phyloP scores from a whole-genome alignment of 164 flowering plant species.

The Annona cherimola region DNA sequence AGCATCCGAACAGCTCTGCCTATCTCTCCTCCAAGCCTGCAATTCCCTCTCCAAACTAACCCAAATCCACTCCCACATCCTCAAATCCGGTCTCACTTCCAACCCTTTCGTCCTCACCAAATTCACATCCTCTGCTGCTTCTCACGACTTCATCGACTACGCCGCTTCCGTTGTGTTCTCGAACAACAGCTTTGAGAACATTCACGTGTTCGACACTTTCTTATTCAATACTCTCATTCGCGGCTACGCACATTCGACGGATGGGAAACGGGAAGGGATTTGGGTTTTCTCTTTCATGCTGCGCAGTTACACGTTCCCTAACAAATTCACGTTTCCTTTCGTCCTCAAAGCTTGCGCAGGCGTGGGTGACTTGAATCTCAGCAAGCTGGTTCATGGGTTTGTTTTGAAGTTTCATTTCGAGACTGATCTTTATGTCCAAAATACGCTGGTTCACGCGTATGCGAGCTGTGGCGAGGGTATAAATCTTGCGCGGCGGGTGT shows the following conservation, averaged over 20 bases:
- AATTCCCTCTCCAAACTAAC: slow-evolving; percentile 10
- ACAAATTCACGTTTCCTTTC: slow-evolving; percentile 22
- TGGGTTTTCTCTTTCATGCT: slow-evolving; percentile 12
- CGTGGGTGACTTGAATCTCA: slow-evolving; percentile 9
- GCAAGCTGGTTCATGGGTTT: slow-evolving; percentile 11
- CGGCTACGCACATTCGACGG: slow-evolving; percentile 4
- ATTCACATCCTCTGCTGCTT: slow-evolving; percentile 6
- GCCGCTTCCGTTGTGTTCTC: slow-evolving; percentile 8
- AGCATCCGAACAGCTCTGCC: slow-evolving; percentile 15
- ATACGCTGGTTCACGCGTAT: slow-evolving; percentile 18
- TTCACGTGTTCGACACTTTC: slow-evolving; percentile 8
- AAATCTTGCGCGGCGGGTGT: slow-evolving; percentile 9
- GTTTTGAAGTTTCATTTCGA: slow-evolving; percentile 12
- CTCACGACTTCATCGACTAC: slow-evolving; percentile 5
- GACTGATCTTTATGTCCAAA: slow-evolving; percentile 9
- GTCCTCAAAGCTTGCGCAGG: slow-evolving; percentile 18
- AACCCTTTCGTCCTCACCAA: slow-evolving; percentile 17
- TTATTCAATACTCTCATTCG: slow-evolving; percentile 21
- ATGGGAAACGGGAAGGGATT: not conserved
- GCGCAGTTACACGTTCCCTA: slow-evolving; percentile 4
- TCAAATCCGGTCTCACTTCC: slow-evolving; percentile 12
- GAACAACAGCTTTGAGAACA: not conserved
- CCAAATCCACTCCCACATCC: slow-evolving; percentile 16
- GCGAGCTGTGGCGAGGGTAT: slow-evolving; percentile 4
- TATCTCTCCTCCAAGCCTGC: slow-evolving; percentile 12